Conservation (phyloP, 805 yeast species). For the Brettanomyces nanus region DNA sequence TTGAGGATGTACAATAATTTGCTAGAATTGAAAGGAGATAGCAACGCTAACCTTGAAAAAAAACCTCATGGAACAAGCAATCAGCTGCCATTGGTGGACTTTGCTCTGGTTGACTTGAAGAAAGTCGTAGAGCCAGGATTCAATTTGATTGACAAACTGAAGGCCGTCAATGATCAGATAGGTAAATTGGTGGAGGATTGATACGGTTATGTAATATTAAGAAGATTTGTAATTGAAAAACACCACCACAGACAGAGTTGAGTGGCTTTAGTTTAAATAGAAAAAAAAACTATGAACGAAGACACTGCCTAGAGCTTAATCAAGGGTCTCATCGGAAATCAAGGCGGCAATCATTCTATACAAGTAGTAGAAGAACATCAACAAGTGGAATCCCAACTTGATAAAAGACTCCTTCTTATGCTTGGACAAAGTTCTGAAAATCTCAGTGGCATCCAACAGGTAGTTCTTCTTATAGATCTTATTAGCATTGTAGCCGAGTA, state of each 20-base stretch:
- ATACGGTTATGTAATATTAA: too few relatives aligned
- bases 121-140: constrained; percentile 16
- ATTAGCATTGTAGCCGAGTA: constrained; percentile 75
- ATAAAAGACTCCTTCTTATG: constrained; percentile 89
- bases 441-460: constrained; percentile 92
- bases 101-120: constrained; percentile 13
- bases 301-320: background rate
- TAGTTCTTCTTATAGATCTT: constrained; percentile 75
- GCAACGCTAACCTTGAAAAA: constrained; percentile 2
- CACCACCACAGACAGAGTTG: too few relatives aligned
- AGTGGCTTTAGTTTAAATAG: too few relatives aligned
- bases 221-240: too few relatives aligned
- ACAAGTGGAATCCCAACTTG: constrained; percentile 83
- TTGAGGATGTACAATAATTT: constrained; percentile 12
- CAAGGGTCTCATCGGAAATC: constrained; percentile 51
- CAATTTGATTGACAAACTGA: constrained; percentile 22
- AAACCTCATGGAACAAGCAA: constrained; percentile 1
- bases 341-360: constrained; percentile 94
- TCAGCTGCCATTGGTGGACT: constrained; percentile 8
- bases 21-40: constrained; percentile 5
- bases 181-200: constrained; percentile 5
- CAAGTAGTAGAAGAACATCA: constrained; percentile 91
- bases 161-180: constrained; percentile 20
- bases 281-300: background rate
- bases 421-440: constrained; percentile 85